Conservation (phyloP, 2,329 filamentous ascomycete species). For the Fusarium euwallaceae region DNA sequence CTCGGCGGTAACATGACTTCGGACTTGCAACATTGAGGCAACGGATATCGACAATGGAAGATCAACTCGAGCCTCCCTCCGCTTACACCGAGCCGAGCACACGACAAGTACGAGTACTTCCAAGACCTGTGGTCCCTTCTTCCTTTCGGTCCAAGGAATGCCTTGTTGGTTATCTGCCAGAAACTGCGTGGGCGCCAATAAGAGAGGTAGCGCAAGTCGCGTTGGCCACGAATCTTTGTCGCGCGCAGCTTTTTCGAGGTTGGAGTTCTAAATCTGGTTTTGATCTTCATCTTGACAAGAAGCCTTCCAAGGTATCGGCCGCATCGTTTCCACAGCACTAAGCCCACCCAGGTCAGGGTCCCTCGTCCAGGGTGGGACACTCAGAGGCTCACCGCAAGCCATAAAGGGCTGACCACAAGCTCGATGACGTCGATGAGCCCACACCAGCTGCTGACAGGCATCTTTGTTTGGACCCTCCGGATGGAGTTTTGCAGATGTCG, state of each 20-base stretch:
- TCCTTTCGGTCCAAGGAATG: constrained; percentile 15
- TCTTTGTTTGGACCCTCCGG: constrained; percentile 18
- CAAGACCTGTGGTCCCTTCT: constrained; percentile 12
- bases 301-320: constrained; percentile 39
- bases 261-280: constrained; percentile 32
- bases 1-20: neutral
- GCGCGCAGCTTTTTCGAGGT: constrained; percentile 16
- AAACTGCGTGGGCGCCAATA: constrained; percentile 31
- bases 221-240: constrained; percentile 10
- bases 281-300: constrained; percentile 41
- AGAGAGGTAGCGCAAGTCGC: constrained; percentile 6
- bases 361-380: constrained; percentile 28
- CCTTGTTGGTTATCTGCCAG: constrained; percentile 33
- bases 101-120: constrained; percentile 1
- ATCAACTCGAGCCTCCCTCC: neutral
- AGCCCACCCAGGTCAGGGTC: constrained; percentile 28
- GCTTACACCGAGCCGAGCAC: constrained; percentile 22
- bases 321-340: constrained; percentile 37
- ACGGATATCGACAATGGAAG: neutral
- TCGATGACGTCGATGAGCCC: constrained; percentile 42
- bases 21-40: constrained; percentile 9
- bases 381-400: constrained; percentile 38
- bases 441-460: constrained; percentile 25
- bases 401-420: constrained; percentile 24
- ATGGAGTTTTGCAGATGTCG: constrained; percentile 18